Conservation (phyloP, 345 rosid genomes). For the Eucalyptus erythrocorys region DNA sequence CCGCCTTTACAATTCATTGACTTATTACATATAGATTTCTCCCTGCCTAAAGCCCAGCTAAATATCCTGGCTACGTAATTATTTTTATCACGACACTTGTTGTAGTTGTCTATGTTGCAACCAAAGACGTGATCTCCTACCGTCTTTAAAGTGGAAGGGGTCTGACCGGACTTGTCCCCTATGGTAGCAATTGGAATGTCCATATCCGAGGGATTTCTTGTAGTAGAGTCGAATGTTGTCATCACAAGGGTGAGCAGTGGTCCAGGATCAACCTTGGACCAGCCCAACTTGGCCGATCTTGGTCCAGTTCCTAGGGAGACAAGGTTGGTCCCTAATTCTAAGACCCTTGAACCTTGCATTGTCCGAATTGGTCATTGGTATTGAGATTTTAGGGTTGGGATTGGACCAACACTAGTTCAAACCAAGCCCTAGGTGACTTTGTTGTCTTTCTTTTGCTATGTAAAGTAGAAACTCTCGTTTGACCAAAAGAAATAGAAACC, state of each 20-base stretch:
- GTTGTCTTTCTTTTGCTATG: too few species aligned
- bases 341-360: too few species aligned
- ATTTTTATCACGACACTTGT: neutral
- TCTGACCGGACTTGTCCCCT: neutral
- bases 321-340: neutral
- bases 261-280: too few species aligned
- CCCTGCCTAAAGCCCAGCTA: neutral
- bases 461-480: too few species aligned
- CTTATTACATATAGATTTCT: neutral
- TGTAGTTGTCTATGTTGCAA: neutral
- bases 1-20: neutral
- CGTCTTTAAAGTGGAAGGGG: neutral
- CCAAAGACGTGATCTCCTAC: neutral
- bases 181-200: neutral
- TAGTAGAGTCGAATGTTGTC: neutral
- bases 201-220: neutral
- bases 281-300: too few species aligned
- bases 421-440: too few species aligned
- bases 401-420: too few species aligned
- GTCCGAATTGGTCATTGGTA: too few species aligned
- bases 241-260: neutral
- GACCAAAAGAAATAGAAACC: too few species aligned
- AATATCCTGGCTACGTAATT: neutral
- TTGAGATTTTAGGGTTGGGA: too few species aligned
- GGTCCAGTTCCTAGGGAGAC: fast-evolving